Base-by-base conservation (phyloP, 225 moss, liverwort and hornwort species). In the Physcomitrellopsis africana region DNA sequence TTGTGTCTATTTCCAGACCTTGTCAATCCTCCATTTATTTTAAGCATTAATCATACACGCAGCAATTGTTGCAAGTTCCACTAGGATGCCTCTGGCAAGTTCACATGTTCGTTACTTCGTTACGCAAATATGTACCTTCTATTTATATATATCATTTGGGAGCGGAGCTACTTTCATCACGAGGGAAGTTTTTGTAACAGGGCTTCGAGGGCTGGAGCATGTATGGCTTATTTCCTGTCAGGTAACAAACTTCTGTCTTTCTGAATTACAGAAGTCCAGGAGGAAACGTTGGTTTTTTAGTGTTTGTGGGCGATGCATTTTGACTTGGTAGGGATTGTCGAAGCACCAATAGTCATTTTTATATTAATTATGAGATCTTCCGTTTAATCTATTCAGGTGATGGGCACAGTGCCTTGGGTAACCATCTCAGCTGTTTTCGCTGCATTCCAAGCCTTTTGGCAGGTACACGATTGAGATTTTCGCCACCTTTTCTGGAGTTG, bases 401-500 rank as follows among this genome's bases (percentile, higher is more conserved):
- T 89, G 79, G 83, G 74, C 29, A 43, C 63, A 70, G 85, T 56
- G 70, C 86, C 89, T 41, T 89, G 89, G 89, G 86, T 86, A 74
- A 63, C 79, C 58, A 89, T 83, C 81, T 81, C 89, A 71, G 76
- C 85, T 32, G 73, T 67, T 29, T 89, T 89, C 54, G 85, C 86
- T 74, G 66, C 73, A 41, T 86, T 86, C 71, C 89, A 89, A 86
- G 81, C 83, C 60, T 70, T 76, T 74, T 89, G 89, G 89, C 89
- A 89, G 89, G 89, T 89, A 83, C 23, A 62, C 58, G 23, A 79
- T 67, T 78, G 55, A 55, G 79, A 51, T 61, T 12, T 48, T 56
- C 72, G 24, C 47, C 24, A 64, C 12, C 18, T 64, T 63, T 15
- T 68, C 23, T 23, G n/a, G 29, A 79, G 41, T 51, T 68, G 67